Evolutionary conservation across 805 yeast species (phyloP).

Genomic region (Cyberlindnera japonica): DNA sequence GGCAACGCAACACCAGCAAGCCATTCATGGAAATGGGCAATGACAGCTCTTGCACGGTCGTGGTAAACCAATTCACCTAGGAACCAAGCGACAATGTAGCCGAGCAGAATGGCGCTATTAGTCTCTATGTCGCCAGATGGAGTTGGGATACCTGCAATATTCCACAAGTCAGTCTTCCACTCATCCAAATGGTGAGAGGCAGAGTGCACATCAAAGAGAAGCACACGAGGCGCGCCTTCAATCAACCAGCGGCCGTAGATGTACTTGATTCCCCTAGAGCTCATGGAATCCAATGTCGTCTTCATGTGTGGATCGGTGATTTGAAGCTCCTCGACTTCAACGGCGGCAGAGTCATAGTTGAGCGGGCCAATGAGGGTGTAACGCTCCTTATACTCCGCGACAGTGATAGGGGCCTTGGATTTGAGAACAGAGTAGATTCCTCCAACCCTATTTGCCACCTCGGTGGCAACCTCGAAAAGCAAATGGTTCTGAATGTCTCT

Average conservation of each 20-base stretch:
- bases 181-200: constrained; percentile 72
- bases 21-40: constrained; percentile 98
- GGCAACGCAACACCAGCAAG: constrained; percentile 96
- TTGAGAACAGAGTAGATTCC: constrained; percentile 96
- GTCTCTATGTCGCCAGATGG: constrained; percentile 87
- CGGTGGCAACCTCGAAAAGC: constrained; percentile 92
- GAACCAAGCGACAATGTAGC: constrained; percentile 95
- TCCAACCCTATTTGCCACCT: constrained; percentile 96
- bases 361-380: constrained; percentile 87
- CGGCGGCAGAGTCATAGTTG: constrained; percentile 66
- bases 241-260: constrained; percentile 95
- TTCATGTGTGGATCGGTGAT: constrained; percentile 52
- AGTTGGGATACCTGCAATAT: constrained; percentile 84
- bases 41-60: constrained; percentile 83
- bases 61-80: constrained; percentile 87
- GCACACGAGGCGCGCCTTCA: constrained; percentile 95
- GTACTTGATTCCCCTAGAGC: constrained; percentile 73
- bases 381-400: constrained; percentile 84
- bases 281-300: constrained; percentile 73
- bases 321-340: constrained; percentile 76
- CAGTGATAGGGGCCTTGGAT: constrained; percentile 95
- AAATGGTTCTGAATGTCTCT: constrained; percentile 86
- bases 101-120: constrained; percentile 87
- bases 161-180: constrained; percentile 95
- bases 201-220: constrained; percentile 80